These are phyloP conservation scores for Eucalyptus rudis DNA, from an alignment of 345 rosid genomes.

Conservation along the genomic window DNA sequence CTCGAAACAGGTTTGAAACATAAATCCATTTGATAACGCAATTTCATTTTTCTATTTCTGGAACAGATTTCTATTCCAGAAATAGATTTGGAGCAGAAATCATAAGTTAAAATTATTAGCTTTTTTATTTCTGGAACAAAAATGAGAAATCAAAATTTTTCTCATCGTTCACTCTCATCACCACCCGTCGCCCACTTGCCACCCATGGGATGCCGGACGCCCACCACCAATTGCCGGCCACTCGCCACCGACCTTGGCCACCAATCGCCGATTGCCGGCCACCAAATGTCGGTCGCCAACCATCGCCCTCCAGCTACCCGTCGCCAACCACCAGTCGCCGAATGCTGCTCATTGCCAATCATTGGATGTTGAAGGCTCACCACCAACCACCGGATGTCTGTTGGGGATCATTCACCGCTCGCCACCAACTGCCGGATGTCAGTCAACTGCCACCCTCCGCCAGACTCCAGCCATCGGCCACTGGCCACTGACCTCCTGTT, in stretches of 20 bases:
- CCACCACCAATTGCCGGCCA: accelerated
- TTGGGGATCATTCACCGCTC: accelerated
- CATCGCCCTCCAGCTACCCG: accelerated
- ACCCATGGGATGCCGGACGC: accelerated
- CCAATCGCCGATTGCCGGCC: accelerated
- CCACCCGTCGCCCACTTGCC: accelerated
- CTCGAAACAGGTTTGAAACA: accelerated
- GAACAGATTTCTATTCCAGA: accelerated
- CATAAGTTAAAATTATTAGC: accelerated
- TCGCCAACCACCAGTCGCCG: accelerated
- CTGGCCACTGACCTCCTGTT: accelerated
- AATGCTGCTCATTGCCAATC: accelerated
- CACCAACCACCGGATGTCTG: accelerated
- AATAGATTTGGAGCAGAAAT: accelerated
- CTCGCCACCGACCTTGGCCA: accelerated
- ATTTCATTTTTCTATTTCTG: too few species aligned
- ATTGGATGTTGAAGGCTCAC: too few species aligned
- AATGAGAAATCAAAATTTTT: too few species aligned
- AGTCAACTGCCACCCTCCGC: accelerated
- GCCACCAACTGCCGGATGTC: accelerated
- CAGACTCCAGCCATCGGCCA: accelerated
- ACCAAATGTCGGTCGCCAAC: accelerated
- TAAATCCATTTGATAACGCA: accelerated
- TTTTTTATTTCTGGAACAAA: accelerated
- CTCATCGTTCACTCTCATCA: too few species aligned